Evolutionary conservation across 176 grass and related monocot genomes (phyloP).

Genomic region (Luzula sylvatica): DNA sequence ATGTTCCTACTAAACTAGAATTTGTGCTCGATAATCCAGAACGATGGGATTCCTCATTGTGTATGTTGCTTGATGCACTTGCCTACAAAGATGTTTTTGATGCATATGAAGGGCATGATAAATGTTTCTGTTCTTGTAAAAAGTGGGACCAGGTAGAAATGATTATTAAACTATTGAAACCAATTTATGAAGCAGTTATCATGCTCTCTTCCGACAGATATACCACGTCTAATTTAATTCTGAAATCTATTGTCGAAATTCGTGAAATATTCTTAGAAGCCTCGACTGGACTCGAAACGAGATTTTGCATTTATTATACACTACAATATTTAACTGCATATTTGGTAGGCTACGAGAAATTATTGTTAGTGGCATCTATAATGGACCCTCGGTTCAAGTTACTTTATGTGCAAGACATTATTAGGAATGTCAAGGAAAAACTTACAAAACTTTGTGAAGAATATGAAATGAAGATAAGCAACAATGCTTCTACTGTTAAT

Average conservation of each 20-base stretch:
- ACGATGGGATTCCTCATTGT: not conserved
- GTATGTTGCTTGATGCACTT: not conserved
- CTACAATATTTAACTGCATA: not conserved
- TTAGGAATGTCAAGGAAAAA: not conserved
- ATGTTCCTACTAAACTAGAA: not conserved
- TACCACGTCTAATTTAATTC: not conserved
- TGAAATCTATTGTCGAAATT: slow-evolving; percentile 1
- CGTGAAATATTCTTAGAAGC: not conserved
- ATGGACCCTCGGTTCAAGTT: slow-evolving; percentile 20
- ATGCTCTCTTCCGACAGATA: not conserved
- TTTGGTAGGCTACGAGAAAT: not conserved
- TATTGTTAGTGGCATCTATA: slow-evolving; percentile 13
- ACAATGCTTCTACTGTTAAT: not conserved
- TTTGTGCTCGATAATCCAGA: not conserved
- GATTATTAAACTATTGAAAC: not conserved
- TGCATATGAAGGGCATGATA: not conserved
- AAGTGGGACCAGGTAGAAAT: not conserved
- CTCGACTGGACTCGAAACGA: not conserved
- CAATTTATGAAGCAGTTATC: not conserved
- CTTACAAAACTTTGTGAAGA: slow-evolving; percentile 11
- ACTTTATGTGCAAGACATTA: slow-evolving; percentile 3
- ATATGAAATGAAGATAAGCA: slow-evolving; percentile 3
- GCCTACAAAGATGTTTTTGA: not conserved
- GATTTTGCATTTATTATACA: too few species aligned
- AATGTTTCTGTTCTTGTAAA: not conserved